Conservation (phyloP, 2,329 filamentous ascomycete species). For the Penicillium sp. region DNA sequence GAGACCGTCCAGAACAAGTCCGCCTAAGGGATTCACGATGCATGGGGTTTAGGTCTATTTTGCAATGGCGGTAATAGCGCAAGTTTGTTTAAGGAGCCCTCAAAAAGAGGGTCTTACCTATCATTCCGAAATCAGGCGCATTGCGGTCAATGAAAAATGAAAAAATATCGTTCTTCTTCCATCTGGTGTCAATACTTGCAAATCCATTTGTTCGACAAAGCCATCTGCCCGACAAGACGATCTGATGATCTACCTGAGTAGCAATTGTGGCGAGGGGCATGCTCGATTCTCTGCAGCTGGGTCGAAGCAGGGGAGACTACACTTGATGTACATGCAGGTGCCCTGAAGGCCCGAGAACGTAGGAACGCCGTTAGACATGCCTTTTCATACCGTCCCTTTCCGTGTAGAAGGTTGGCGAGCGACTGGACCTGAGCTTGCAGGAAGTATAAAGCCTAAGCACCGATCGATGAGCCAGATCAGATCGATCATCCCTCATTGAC, state of each 20-base stretch:
- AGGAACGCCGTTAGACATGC: no score
- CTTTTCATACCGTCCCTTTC: no score
- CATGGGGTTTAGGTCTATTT: conserved; percentile 65
- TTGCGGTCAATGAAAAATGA: conserved; percentile 63
- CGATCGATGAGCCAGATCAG: no score
- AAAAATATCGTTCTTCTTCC: conserved; percentile 61
- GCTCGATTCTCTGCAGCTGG: neutral
- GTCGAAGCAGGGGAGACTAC: neutral
- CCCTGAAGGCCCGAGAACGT: neutral
- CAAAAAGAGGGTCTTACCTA: conserved; percentile 27
- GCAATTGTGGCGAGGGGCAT: neutral
- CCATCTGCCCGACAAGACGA: neutral
- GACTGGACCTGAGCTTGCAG: no score
- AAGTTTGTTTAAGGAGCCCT: conserved; percentile 31
- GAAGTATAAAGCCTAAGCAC: no score
- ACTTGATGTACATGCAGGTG: neutral
- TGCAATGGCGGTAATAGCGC: conserved; percentile 52
- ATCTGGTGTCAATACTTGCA: neutral
- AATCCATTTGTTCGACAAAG: neutral
- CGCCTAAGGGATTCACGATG: conserved; percentile 66
- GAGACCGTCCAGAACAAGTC: conserved; percentile 61
- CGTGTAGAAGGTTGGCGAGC: no score
- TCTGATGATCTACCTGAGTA: neutral
- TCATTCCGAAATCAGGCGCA: conserved; percentile 31
- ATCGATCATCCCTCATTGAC: no score